Evolutionary conservation across 225 moss, liverwort and hornwort species (phyloP).

Genomic region (Neckera pumila): DNA sequence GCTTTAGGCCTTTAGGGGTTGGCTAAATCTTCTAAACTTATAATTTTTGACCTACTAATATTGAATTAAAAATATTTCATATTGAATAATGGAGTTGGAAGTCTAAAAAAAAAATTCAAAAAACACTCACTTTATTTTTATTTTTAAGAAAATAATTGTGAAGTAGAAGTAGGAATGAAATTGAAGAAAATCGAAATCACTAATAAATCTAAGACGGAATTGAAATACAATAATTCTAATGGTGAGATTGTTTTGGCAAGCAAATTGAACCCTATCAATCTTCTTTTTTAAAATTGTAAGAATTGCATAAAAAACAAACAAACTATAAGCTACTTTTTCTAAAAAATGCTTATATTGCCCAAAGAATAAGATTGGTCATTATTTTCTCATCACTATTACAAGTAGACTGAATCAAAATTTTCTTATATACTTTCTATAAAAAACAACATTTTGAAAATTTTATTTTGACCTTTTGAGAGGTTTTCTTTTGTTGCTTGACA

Average conservation of each 20-base stretch:
- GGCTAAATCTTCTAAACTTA: no score
- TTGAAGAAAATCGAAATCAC: background rate
- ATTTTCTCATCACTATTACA: background rate
- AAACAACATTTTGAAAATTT: background rate
- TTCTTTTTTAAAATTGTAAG: background rate
- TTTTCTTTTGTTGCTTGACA: no score
- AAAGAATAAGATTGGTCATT: background rate
- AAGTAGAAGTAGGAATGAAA: background rate
- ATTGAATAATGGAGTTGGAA: background rate
- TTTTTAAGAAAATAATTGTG: background rate
- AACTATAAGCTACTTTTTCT: background rate
- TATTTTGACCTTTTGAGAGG: background rate
- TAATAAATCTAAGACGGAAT: no score
- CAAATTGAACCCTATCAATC: fast-evolving
- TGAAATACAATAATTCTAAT: background rate
- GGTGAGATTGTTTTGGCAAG: background rate
- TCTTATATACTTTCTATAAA: fast-evolving
- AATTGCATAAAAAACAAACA: background rate
- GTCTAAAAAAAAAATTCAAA: no score
- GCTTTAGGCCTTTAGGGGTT: no score
- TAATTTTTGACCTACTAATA: background rate
- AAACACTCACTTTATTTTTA: background rate
- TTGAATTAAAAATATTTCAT: background rate
- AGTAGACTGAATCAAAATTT: background rate
- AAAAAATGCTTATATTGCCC: background rate